Conservation (phyloP, 176 grass and related monocot genomes). For the Tillandsia fasciculata region DNA sequence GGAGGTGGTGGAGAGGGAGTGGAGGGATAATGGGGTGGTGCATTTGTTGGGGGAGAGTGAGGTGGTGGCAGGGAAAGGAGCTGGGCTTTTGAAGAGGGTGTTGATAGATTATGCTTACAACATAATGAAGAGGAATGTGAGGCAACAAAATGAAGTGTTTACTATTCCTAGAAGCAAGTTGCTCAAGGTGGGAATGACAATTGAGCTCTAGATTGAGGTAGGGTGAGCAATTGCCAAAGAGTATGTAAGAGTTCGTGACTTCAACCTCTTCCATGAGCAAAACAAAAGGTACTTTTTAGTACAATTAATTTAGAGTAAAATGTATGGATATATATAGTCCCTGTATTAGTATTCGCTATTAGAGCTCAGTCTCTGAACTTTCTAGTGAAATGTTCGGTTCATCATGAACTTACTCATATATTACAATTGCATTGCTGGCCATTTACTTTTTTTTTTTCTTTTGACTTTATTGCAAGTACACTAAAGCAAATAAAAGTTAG, state of each 20-base stretch:
- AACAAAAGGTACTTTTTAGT: too few relatives aligned
- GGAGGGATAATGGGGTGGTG: slow-evolving; percentile 65
- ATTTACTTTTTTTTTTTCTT: too few relatives aligned
- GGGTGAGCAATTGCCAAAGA: background rate
- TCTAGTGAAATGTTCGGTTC: too few relatives aligned
- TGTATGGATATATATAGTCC: too few relatives aligned
- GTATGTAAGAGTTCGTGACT: background rate
- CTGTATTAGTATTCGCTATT: too few relatives aligned
- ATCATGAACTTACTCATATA: too few relatives aligned
- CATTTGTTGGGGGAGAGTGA: slow-evolving; percentile 69
- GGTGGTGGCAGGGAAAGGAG: slow-evolving; percentile 39
- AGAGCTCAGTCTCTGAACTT: too few relatives aligned
- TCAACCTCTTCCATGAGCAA: too few relatives aligned
- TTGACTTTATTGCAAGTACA: too few relatives aligned
- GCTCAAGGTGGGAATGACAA: slow-evolving; percentile 47
- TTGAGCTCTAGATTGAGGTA: background rate
- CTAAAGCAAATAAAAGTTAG: too few relatives aligned
- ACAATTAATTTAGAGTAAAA: too few relatives aligned
- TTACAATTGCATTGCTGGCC: too few relatives aligned
- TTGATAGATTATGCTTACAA: slow-evolving; percentile 54
- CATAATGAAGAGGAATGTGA: slow-evolving; percentile 55
- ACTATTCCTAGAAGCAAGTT: slow-evolving; percentile 69
- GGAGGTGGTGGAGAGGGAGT: slow-evolving; percentile 22
- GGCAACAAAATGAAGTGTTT: slow-evolving; percentile 74
- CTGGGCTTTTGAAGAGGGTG: slow-evolving; percentile 48